Base-by-base conservation (phyloP, 371 early-diverging fungal genomes). In the Actinomucor elegans region DNA sequence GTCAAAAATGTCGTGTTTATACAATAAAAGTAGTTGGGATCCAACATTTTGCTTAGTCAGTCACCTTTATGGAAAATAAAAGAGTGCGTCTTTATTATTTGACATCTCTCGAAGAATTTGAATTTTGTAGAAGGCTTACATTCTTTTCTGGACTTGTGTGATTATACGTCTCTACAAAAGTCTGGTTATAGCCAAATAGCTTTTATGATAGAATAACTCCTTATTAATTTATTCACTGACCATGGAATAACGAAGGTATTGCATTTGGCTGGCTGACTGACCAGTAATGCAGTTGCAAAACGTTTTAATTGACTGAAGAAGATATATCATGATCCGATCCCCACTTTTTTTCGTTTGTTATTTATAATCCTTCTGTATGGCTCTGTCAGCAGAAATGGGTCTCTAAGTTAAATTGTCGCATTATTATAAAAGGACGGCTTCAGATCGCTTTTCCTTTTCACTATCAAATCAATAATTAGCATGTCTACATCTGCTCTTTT, bases 281-380 rank as follows among this genome's bases (percentile, higher is more conserved):
- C 27, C 42, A 42, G 27, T 42, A 12, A 11, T 26, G 7, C 42
- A 27, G 42, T 15, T 14, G 12, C 12, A 27, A 42, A 42, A 23
- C 14, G n/a, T 41, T 42, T 26, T 42, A 24, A 42, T 42, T 42
- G 42, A 27, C 42, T 42, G n/a, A n/a, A n/a, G n/a, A n/a, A n/a
- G n/a, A 15, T 5, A 15, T 40, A 15, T 42, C 26, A 42, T 26
- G 26, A 42, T 27, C 42, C 27, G 42, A 42, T 42, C 8, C 26
- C 5, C 14, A n/a, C 3, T 26, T 24, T 24, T 42, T 18, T 18
- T 18, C 18, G 18, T 38, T 38, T 35, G 37, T 20, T 37, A 9
- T 37, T 18, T 14, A 23, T 26, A 24, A 26, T 24, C n/a, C n/a
- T n/a, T n/a, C n/a, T n/a, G n/a, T n/a, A n/a, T n/a, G n/a, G n/a